Conservation (phyloP, 352 stramenopile genomes). For the Phytophthora macrochlamydospora region DNA sequence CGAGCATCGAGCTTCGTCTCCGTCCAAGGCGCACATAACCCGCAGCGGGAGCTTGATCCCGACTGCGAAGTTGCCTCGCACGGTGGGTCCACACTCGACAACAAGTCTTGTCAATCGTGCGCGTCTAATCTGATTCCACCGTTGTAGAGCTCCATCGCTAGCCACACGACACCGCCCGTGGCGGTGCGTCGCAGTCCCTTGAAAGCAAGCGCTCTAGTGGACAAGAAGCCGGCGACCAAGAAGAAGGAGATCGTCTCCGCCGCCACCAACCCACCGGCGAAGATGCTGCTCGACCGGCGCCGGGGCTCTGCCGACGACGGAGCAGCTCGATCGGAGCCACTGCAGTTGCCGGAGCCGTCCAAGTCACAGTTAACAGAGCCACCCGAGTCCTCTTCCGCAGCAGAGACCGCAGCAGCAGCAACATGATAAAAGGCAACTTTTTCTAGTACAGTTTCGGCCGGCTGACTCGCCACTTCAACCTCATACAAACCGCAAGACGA, state of each 20-base stretch:
- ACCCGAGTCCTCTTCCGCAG: too few relatives aligned
- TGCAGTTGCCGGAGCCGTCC: slow-evolving; percentile 5
- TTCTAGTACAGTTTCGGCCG: slow-evolving; percentile 3
- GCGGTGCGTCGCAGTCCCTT: slow-evolving; percentile 13
- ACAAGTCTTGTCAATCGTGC: neutral
- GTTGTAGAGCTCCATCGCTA: slow-evolving; percentile 3
- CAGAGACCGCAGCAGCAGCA: too few relatives aligned
- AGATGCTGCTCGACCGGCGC: slow-evolving; percentile 60
- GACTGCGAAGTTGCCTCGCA: slow-evolving; percentile 23
- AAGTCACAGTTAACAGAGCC: too few relatives aligned
- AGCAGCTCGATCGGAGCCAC: neutral
- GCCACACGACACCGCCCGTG: neutral
- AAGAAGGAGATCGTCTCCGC: slow-evolving; percentile 13
- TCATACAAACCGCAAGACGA: too few relatives aligned
- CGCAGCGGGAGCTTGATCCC: slow-evolving; percentile 22
- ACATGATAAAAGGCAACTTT: neutral
- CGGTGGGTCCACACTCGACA: neutral
- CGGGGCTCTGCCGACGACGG: slow-evolving; percentile 28
- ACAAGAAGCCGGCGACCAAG: slow-evolving; percentile 23
- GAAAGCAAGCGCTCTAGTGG: slow-evolving; percentile 13
- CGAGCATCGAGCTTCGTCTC: neutral
- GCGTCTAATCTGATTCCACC: slow-evolving; percentile 6
- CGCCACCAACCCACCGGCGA: slow-evolving; percentile 66
- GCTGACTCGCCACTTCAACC: too few relatives aligned
- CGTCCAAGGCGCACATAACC: slow-evolving; percentile 13